These are phyloP conservation scores for Heritiera fomes DNA, from an alignment of 345 rosid genomes.

Conservation along the genomic window DNA sequence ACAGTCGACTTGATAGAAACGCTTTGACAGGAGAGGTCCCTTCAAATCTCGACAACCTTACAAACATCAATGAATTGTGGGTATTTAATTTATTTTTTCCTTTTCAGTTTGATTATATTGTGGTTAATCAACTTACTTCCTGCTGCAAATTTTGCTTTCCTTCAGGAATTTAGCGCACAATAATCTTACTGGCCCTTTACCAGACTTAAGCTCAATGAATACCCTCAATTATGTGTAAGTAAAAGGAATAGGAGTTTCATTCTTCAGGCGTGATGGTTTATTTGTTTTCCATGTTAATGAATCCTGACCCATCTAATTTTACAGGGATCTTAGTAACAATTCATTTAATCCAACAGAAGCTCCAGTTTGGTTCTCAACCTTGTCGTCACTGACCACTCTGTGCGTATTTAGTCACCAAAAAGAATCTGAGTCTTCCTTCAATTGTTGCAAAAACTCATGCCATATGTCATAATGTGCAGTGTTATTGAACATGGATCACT, in stretches of 20 bases:
- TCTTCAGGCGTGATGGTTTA: background rate
- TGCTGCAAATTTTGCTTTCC: slow-evolving; percentile 1
- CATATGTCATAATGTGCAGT: slow-evolving; percentile 34
- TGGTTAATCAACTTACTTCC: slow-evolving; percentile 7
- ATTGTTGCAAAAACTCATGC: slow-evolving; percentile 10
- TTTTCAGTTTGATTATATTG: slow-evolving; percentile 12
- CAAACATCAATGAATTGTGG: slow-evolving; percentile 70
- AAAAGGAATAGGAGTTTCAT: background rate
- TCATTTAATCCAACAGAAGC: slow-evolving; percentile 61
- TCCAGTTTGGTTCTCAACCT: slow-evolving; percentile 86
- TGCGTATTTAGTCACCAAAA: slow-evolving; percentile 36
- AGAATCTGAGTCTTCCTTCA: background rate
- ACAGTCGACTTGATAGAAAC: slow-evolving; percentile 98
- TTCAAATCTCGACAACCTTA: slow-evolving; percentile 69
- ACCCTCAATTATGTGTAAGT: slow-evolving; percentile 79
- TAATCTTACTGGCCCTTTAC: slow-evolving; percentile 68
- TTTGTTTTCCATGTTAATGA: background rate
- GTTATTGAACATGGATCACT: slow-evolving; percentile 77
- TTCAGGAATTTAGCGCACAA: slow-evolving; percentile 87
- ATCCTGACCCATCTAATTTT: slow-evolving; percentile 11
- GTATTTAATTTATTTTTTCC: slow-evolving; percentile 31
- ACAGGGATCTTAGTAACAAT: slow-evolving; percentile 92
- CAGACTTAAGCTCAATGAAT: slow-evolving; percentile 68
- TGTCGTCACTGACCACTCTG: slow-evolving; percentile 84
- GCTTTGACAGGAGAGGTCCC: slow-evolving; percentile 61